These are phyloP conservation scores for Camellia lanceoleosa DNA, from an alignment of 148 eudicot genomes.

Conservation along the genomic window DNA sequence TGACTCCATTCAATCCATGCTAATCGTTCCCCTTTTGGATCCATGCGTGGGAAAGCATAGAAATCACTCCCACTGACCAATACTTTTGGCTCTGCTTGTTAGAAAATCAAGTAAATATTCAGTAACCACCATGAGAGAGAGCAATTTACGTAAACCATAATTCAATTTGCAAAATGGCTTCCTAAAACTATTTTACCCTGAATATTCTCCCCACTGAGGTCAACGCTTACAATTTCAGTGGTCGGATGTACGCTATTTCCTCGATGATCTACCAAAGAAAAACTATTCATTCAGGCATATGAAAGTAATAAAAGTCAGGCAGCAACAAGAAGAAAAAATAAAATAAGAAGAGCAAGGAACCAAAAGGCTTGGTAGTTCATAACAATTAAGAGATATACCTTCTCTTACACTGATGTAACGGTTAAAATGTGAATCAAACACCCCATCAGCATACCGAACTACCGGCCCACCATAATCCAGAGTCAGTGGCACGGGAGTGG, in stretches of 20 bases:
- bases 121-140: background rate
- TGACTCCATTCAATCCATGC: conserved; percentile 22
- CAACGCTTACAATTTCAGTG: conserved; percentile 18
- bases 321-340: background rate
- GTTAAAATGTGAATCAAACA: conserved; percentile 35
- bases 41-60: conserved; percentile 25
- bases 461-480: conserved; percentile 33
- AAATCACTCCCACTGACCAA: conserved; percentile 18
- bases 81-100: conserved; percentile 15
- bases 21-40: conserved; percentile 18
- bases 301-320: background rate
- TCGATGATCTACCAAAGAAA: conserved; percentile 15
- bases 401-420: conserved; percentile 37
- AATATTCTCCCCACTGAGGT: conserved; percentile 10
- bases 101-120: background rate
- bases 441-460: conserved; percentile 46
- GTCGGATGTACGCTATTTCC: conserved; percentile 14
- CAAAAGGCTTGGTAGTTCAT: background rate
- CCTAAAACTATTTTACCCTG: conserved; percentile 11
- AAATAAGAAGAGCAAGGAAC: background rate
- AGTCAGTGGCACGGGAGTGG: conserved; percentile 32
- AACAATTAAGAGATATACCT: conserved; percentile 1
- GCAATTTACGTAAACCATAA: background rate
- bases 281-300: background rate
- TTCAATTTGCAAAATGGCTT: background rate